Evolutionary conservation across 2,329 filamentous ascomycete genomes (phyloP), one percentile per base, ranked within the genome.

Genomic region (Ilyonectria sp.): DNA sequence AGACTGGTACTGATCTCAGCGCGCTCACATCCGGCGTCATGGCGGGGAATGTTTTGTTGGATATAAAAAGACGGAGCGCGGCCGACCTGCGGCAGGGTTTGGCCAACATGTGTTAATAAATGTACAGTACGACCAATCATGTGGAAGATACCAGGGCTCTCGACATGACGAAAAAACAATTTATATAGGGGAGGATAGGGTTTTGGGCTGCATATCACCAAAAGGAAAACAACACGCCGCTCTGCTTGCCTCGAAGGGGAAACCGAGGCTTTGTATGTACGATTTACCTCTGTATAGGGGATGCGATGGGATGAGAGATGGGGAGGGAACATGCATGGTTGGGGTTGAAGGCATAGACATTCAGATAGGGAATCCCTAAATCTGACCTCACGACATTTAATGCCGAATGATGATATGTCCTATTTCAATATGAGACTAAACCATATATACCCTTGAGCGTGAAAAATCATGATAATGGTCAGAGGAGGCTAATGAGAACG

Each of bases 1-100:
- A 77, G 96, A 99, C 84, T 98, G 88, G 82, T 88, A 89, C 74
- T 90, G 83, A 83, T 23, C 40, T 19, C 54, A 46, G 59, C 59
- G 57, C 59, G 60, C 62, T 70, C 54, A 60, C 60, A 68, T 56
- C 64, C 54, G 69, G 74, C 71, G 74, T 74, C 70, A 73, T 10
- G 67, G 68, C 62, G 70, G 67, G 55, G 55, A 64, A 56, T 67
- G 62, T 66, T 69, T 68, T 72, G 66, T 71, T 73, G 70, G 68
- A 71, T 74, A 70, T 52, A 71, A 65, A 65, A 74, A 57, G 64
- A 71, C 62, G 68, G 62, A 69, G 49, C 68, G 64, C 23, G 50
- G 65, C 63, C 67, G 63, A 58, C 29, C 52, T 47, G 8, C 33
- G 63, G 53, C 44, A 61, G 43, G 54, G 60, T 67, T 53, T 50